A percentile compares a stretch with the other conserved stretches of the same genome.
Conservation (phyloP, 805 yeast genomes). For the Starmerella floricola region DNA sequence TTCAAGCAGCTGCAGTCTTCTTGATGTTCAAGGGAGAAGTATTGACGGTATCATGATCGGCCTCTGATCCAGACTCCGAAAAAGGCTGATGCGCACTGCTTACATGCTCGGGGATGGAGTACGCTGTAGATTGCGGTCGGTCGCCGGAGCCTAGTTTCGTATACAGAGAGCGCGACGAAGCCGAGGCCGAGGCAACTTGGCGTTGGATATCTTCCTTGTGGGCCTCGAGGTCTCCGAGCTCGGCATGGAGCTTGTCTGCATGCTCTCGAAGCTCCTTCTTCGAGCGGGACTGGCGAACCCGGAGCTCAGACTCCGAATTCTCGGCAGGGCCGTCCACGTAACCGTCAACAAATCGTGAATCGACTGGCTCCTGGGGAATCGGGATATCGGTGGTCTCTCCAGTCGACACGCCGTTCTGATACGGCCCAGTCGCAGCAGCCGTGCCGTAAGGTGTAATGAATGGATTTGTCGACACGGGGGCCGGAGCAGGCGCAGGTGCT, state of each 20-base stretch:
- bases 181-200: slow-evolving; percentile 8
- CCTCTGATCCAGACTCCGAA: background rate
- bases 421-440: too few relatives aligned
- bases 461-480: too few relatives aligned
- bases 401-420: too few relatives aligned
- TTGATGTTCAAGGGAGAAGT: slow-evolving; percentile 9
- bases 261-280: slow-evolving; percentile 12
- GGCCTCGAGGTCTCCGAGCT: slow-evolving; percentile 16
- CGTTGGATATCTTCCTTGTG: slow-evolving; percentile 12
- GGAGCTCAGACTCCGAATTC: slow-evolving; percentile 1
- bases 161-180: slow-evolving; percentile 2
- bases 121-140: background rate
- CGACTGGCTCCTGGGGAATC: background rate
- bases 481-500: too few relatives aligned
- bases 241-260: slow-evolving; percentile 15
- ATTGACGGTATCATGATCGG: background rate
- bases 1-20: slow-evolving; percentile 2
- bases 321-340: background rate
- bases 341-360: background rate
- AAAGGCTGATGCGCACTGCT: too few relatives aligned
- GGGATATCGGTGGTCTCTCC: background rate
- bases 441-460: too few relatives aligned
- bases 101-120: background rate
- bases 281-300: slow-evolving; percentile 13
- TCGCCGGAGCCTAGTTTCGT: background rate